These are phyloP conservation scores for Pelargonium citronellum DNA, from an alignment of 441 rosid species.

Conservation along the genomic window DNA sequence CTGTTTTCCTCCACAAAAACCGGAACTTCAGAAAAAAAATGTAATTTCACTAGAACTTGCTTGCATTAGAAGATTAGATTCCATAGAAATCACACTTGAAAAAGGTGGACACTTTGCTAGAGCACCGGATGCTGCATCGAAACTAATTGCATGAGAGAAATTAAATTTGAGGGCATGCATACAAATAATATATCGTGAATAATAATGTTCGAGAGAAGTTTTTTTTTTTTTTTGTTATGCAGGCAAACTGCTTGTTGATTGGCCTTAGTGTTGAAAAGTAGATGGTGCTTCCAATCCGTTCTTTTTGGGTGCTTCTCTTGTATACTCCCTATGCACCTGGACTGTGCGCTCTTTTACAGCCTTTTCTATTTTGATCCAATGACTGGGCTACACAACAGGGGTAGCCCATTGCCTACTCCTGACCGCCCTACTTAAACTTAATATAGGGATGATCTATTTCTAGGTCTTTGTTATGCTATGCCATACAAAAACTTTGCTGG, in stretches of 20 bases:
- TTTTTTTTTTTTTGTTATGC: neutral
- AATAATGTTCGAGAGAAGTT: neutral
- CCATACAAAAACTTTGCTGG: neutral
- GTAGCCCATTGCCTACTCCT: neutral
- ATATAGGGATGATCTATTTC: neutral
- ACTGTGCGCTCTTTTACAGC: neutral
- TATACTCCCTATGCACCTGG: neutral
- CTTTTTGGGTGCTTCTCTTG: neutral
- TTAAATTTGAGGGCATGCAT: too few species aligned
- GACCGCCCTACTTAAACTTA: neutral
- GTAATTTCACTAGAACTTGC: neutral
- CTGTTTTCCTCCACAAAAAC: constrained; percentile 5
- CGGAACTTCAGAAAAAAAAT: neutral
- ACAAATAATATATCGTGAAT: neutral
- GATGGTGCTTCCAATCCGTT: neutral
- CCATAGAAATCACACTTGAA: constrained; percentile 17
- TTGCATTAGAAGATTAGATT: neutral
- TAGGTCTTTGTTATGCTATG: neutral
- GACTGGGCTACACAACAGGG: neutral
- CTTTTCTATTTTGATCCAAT: neutral
- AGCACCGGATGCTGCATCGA: neutral
- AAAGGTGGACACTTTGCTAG: constrained; percentile 16
- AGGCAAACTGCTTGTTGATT: neutral
- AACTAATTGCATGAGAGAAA: constrained; percentile 10
- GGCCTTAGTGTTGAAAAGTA: neutral